Percentiles rank a stretch among this genome's conserved stretches.
Conservation (phyloP, 805 yeast species). For the Wilhelminamyces savonicus region DNA sequence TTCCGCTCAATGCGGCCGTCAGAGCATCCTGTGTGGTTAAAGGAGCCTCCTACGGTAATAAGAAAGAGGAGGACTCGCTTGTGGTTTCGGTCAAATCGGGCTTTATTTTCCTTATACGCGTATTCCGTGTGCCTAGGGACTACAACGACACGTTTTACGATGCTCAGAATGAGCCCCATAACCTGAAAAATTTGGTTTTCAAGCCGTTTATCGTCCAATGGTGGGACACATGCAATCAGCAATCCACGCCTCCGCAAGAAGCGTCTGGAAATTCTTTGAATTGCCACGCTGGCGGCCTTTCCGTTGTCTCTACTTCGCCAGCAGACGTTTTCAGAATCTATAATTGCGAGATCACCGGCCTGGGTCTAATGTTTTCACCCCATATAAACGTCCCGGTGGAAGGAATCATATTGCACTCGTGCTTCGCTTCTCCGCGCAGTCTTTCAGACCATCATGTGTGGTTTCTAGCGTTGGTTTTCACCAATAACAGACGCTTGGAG, state of each 20-base stretch:
- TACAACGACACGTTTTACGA: constrained; percentile 22
- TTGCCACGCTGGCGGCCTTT: constrained; percentile 32
- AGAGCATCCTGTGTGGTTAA: constrained; percentile 23
- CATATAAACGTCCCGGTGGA: constrained; percentile 35
- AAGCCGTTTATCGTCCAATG: constrained; percentile 45
- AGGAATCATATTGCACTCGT: constrained; percentile 35
- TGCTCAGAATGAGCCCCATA: constrained; percentile 6
- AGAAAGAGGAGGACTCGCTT: constrained; percentile 31
- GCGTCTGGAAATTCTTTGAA: constrained; percentile 22
- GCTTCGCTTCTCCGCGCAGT: constrained; percentile 34
- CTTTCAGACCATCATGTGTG: constrained; percentile 16
- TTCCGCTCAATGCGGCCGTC: constrained; percentile 23
- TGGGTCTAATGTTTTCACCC: constrained; percentile 32
- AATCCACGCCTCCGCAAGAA: constrained; percentile 8
- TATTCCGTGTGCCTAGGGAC: constrained; percentile 29
- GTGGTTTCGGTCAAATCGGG: constrained; percentile 36
- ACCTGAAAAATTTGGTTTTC: constrained; percentile 14
- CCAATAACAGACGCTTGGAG: constrained; percentile 29
- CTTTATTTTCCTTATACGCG: constrained; percentile 30
- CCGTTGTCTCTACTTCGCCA: constrained; percentile 32
- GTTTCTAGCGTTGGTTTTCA: constrained; percentile 30
- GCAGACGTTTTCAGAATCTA: constrained; percentile 32
- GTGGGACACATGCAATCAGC: constrained; percentile 31
- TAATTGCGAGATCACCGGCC: constrained; percentile 25
- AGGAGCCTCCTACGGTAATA: constrained; percentile 10